phyloP scores from a whole-genome alignment of 208 protist species.

The Wallacemonas sp. region DNA sequence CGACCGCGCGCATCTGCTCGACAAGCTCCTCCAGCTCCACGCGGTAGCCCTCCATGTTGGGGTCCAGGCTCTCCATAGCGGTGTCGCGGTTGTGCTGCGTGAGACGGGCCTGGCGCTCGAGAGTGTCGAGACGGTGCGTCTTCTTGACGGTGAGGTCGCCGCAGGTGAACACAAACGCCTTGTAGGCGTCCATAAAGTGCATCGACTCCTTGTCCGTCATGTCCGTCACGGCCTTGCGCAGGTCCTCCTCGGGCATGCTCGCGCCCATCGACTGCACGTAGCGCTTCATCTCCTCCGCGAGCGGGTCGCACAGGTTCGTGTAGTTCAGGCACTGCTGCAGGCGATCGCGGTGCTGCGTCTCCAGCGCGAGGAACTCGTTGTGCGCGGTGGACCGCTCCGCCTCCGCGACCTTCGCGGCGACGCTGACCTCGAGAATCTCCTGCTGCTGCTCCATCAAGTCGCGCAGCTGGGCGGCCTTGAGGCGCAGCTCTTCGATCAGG shows the following conservation, averaged over 20 bases:
- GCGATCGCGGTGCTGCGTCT: slow-evolving; percentile 61
- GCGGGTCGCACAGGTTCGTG: slow-evolving; percentile 47
- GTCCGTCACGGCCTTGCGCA: slow-evolving; percentile 39
- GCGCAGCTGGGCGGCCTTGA: slow-evolving; percentile 60
- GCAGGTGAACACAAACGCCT: slow-evolving; percentile 64
- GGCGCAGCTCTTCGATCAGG: slow-evolving; percentile 68
- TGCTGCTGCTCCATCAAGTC: slow-evolving; percentile 66
- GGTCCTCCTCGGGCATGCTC: slow-evolving; percentile 45
- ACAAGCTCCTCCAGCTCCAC: slow-evolving; percentile 65
- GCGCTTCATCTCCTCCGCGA: slow-evolving; percentile 48
- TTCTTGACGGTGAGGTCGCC: slow-evolving; percentile 86
- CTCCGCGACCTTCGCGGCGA: slow-evolving; percentile 49
- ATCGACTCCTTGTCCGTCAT: slow-evolving; percentile 56
- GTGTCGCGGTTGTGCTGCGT: slow-evolving; percentile 79
- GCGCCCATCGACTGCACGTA: slow-evolving; percentile 64
- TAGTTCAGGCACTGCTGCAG: slow-evolving; percentile 69
- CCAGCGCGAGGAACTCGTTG: slow-evolving; percentile 77
- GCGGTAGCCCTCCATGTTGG: slow-evolving; percentile 74
- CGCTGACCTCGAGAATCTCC: slow-evolving; percentile 40
- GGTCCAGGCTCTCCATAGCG: slow-evolving; percentile 87
- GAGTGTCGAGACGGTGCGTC: slow-evolving; percentile 82
- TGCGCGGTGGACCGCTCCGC: slow-evolving; percentile 63
- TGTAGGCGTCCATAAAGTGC: slow-evolving; percentile 66
- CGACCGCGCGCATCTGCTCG: slow-evolving; percentile 70
- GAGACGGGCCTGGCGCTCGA: slow-evolving; percentile 82